These are phyloP conservation scores for Phytophthora sojae DNA, from an alignment of 352 stramenopile species.

Conservation along the genomic window DNA sequence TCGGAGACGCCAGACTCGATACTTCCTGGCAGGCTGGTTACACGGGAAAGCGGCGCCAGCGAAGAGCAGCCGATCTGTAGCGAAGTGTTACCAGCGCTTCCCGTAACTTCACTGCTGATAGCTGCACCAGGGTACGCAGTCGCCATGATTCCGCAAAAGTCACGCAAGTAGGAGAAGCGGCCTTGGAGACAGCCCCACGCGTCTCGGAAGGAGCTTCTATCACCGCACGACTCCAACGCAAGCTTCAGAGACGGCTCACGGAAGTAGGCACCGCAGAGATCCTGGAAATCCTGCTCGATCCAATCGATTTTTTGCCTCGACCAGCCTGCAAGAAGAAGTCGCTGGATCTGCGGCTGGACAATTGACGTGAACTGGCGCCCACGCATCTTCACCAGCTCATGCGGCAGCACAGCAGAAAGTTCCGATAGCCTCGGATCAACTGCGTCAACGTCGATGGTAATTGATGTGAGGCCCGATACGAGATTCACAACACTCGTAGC, in stretches of 20 bases:
- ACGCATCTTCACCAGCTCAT: slow-evolving; percentile 35
- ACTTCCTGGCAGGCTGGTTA: slow-evolving; percentile 14
- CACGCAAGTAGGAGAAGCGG: slow-evolving; percentile 30
- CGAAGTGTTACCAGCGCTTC: not conserved
- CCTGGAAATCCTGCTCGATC: slow-evolving; percentile 45
- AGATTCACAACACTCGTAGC: slow-evolving; percentile 29
- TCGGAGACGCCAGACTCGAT: slow-evolving; percentile 30
- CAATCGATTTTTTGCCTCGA: slow-evolving; percentile 39
- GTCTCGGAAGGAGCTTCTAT: slow-evolving; percentile 23
- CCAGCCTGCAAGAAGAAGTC: slow-evolving; percentile 32
- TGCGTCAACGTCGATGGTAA: slow-evolving; percentile 28
- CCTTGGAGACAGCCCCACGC: slow-evolving; percentile 29
- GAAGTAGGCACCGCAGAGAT: slow-evolving; percentile 29
- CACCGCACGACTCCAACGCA: slow-evolving; percentile 14
- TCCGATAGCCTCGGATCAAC: not conserved
- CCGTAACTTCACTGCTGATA: not conserved
- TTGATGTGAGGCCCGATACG: slow-evolving; percentile 30
- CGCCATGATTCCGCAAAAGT: slow-evolving; percentile 35
- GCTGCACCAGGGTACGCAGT: slow-evolving; percentile 26
- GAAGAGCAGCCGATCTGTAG: slow-evolving; percentile 3
- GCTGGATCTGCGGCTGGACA: slow-evolving; percentile 28
- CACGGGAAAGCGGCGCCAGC: slow-evolving; percentile 1
- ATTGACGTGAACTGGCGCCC: slow-evolving; percentile 28
- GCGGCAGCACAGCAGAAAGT: slow-evolving; percentile 32
- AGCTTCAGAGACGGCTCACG: slow-evolving; percentile 26